Base-by-base conservation (phyloP, 225 moss, liverwort and hornwort genomes). In the Straminergon stramineum region DNA sequence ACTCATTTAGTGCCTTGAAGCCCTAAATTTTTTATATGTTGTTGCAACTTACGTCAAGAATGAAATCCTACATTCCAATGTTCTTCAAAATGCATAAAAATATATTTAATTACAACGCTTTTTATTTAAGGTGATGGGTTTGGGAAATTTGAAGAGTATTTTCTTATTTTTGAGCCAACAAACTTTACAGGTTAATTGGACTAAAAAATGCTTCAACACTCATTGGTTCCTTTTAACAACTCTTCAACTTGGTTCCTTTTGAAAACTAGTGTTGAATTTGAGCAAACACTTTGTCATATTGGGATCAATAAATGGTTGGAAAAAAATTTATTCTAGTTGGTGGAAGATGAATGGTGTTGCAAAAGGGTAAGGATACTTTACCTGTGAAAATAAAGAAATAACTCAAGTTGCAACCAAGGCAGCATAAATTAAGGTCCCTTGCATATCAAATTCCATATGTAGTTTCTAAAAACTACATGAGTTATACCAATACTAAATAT, bases 251-350 rank as follows among this genome's bases (percentile, higher is more conserved):
- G 15, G 9, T 17, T 71, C n/a, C 45, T 45, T 45, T 71, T 41
- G 26, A 39, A 41, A 71, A 45, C 15, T 74, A 74, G 3, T 28
- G 3, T 45, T 45, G 28, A 27, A 0, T 45, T 74, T 17, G 16
- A 74, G 24, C 26, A 71, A 71, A 41, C 0, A 23, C 37, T 69
- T 22, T 39, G 23, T 39, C 23, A 39, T 39, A 70, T 39, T 70
- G 4, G 11, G 9, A 1, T 32, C 39, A n/a, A n/a, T n/a, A 22
- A 69, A n/a, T 0, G 0, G 4, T 39, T 39, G 13, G 4, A 0
- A 24, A 39, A 2, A 39, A n/a, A 23, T 24, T 70, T 70, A 7
- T 39, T 39, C 7, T n/a, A 22, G 0, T 39, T 22, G 21, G 28
- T 34, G 21, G 34, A 20, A 69, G n/a, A 69, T n/a, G 41, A 41